Evolutionary conservation across 176 grass and related monocot genomes (phyloP), one percentile per base, ranked within the genome.

Genomic region (Aegilops sharonensis): DNA sequence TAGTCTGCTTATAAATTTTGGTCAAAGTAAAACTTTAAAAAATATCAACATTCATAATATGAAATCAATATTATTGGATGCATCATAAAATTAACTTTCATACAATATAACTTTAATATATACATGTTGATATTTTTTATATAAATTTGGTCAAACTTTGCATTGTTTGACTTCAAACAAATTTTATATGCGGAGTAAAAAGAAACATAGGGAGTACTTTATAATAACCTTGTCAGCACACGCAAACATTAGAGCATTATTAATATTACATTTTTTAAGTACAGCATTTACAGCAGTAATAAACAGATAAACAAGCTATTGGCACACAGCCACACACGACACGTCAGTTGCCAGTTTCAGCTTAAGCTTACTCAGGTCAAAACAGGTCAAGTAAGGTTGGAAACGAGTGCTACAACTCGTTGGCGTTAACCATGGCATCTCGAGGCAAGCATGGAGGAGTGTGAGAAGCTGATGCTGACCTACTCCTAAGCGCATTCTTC

Each of bases 401-500:
- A 34, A 66, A 78, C 12, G 6, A 56, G 8, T 29, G 23, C 69
- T 88, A 81, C 9, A 86, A 65, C 37, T 64, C 71, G 74, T 64
- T 85, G 63, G 32, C 52, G 61, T 35, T 48, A 11, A 64, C 8
- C 59, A 18, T 18, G 24, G 9, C 57, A 21, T 24, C 32, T 69
- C 60, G 85, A 0, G 91, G 75, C 14, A 57, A 87, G 76, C 40
- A 82, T 68, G 74, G 81, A 42, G 68, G 81, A 40, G 63, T 35
- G 50, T 60, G 69, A 52, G 87, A 86, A 78, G 56, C 71, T 12
- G 37, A 79, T 15, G 72, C 62, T 35, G 84, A 74, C 52, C 82
- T 91, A 31, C 7, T 89, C 69, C 76, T 91, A 31, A 32, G 57
- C 23, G 76, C 70, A 54, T 68, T 92, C 8, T 37, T 91, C 39